phyloP scores from a whole-genome alignment of 345 rosid genomes.

The Linum trigynum region DNA sequence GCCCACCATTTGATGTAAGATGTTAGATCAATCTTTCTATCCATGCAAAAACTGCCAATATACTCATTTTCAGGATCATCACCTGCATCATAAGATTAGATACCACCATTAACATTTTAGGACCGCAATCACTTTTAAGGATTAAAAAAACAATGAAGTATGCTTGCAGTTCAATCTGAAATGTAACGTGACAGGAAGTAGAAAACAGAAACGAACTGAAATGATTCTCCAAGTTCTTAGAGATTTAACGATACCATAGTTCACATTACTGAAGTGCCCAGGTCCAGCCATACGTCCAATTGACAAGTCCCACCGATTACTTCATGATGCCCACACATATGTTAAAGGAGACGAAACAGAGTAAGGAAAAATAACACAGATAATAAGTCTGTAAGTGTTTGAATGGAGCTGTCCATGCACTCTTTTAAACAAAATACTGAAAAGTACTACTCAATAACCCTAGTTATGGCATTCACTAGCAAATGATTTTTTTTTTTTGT shows the following conservation, averaged over 20 bases:
- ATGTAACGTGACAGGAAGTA: neutral
- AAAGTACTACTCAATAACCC: too few species aligned
- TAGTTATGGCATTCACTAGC: too few species aligned
- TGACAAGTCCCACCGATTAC: conserved; percentile 83
- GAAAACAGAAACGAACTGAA: neutral
- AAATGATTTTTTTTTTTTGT: too few species aligned
- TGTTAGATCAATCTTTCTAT: conserved; percentile 81
- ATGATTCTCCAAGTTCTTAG: neutral
- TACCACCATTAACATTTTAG: too few species aligned
- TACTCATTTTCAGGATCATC: conserved; percentile 73
- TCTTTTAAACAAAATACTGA: too few species aligned
- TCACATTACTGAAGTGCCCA: conserved; percentile 60
- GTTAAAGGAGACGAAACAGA: too few species aligned
- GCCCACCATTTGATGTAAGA: conserved; percentile 94
- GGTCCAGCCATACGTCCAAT: conserved; percentile 68
- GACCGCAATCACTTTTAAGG: too few species aligned
- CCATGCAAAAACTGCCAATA: conserved; percentile 59
- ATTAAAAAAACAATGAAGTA: neutral
- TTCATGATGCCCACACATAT: conserved; percentile 7
- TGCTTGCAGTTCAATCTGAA: neutral
- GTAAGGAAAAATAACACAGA: too few species aligned
- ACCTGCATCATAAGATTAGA: conserved; percentile 39
- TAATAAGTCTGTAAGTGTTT: too few species aligned
- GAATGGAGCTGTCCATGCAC: too few species aligned
- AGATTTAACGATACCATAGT: conserved; percentile 39